Percentiles rank a stretch among this genome's conserved stretches.
phyloP scores from a whole-genome alignment of 2,329 filamentous ascomycete species.

The Aurifilum marmelostoma region DNA sequence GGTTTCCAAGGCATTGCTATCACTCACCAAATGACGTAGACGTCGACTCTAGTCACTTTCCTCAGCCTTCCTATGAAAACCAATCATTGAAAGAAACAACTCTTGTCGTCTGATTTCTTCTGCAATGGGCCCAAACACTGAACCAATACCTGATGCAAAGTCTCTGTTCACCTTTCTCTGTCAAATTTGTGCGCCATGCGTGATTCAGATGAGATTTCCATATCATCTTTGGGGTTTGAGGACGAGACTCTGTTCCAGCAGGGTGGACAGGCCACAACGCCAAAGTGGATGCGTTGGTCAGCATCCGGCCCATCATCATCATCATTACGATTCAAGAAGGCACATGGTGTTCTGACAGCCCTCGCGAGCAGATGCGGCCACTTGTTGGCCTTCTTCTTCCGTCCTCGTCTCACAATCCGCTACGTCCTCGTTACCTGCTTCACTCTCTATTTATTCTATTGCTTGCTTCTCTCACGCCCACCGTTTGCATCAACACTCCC shows the following conservation, averaged over 20 bases:
- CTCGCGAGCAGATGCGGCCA: not conserved
- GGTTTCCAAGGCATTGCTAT: not conserved
- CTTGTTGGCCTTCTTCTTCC: conserved; percentile 8
- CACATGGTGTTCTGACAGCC: not conserved
- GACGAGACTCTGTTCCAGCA: conserved; percentile 18
- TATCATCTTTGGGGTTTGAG: conserved; percentile 14
- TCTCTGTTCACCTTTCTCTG: not conserved
- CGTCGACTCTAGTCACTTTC: not conserved
- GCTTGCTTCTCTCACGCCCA: conserved; percentile 15
- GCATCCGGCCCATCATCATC: not conserved
- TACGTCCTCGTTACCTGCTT: conserved; percentile 16
- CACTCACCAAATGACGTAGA: not conserved
- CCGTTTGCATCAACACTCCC: conserved; percentile 13
- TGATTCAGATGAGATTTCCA: not conserved
- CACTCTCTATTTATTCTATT: conserved; percentile 15
- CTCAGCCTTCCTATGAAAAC: not conserved
- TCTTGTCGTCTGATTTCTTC: too few relatives aligned
- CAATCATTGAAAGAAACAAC: too few relatives aligned
- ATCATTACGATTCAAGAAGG: not conserved
- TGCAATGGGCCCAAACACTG: not conserved
- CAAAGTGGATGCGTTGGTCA: conserved; percentile 26
- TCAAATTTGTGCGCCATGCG: not conserved
- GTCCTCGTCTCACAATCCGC: conserved; percentile 22
- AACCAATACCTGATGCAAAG: not conserved
- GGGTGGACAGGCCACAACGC: conserved; percentile 14